Evolutionary conservation across 805 yeast genomes (phyloP), one percentile per base, ranked within the genome.

Genomic region (Candida khao-thaluensis): DNA sequence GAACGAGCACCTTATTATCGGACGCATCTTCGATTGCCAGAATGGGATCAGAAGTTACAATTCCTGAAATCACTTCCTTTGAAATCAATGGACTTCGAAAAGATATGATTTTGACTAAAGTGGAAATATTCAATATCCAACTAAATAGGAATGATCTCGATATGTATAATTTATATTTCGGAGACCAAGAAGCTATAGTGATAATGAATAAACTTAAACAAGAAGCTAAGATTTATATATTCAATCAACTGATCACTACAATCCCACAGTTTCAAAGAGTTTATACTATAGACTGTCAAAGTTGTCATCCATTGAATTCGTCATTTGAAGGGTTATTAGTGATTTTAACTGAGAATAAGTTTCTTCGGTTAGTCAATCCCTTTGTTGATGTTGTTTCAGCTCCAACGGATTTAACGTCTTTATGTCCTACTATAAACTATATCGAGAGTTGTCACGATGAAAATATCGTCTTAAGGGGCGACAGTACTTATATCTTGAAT

Each of bases 51-150:
- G 74, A 64, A 28, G 42, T 60, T 16, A 59, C 62, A 3, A 53
- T 52, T 26, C 42, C 57, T 4, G 66, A 61, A 14, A 43, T 47
- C 3, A 27, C 53, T 10, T 42, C 44, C 10, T 39, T 55, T 41
- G 78, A 69, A 24, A 45, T 59, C 5, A 54, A 64, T 5, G 47
- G 56, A 4, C 56, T 77, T 16, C 63, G 79, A 27, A 85, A 83
- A 49, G 95, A 87, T 55, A 72, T 82, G 51, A 80, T 82, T n/a
- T 62, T 86, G 43, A 78, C 89, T 0, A 76, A 74, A 51, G 58
- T 85, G 2, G 79, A 78, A 12, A 57, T 74, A 1, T 59, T 68
- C 27, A 63, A 54, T 37, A 27, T 60, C 9, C 54, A 57, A 14
- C 61, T 62, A 4, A 53, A 60, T n/a, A 44, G 55, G 8, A 42